phyloP scores from a whole-genome alignment of 192 early-diverging fungal species.

The Linnemannia elongata region DNA sequence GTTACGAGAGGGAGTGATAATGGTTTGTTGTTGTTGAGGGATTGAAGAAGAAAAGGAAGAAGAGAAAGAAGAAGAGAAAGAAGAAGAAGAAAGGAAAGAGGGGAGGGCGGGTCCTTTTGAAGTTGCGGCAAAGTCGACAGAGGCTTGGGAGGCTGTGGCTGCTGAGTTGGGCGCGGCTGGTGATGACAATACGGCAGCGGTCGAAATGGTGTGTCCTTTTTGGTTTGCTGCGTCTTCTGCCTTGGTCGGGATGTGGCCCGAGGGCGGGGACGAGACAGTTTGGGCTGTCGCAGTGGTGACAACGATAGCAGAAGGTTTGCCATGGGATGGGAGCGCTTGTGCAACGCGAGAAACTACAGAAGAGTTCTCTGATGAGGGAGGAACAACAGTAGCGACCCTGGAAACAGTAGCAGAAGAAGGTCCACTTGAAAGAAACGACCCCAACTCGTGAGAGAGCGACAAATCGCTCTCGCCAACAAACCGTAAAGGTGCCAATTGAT shows the following conservation, averaged over 20 bases:
- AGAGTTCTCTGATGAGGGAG: background rate
- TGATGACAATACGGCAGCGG: background rate
- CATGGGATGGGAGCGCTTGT: conserved; percentile 3
- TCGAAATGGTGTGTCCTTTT: background rate
- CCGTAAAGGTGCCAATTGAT: conserved; percentile 7
- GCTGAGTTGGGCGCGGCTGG: background rate
- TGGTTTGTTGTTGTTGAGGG: conserved; percentile 11
- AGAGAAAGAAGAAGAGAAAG: conserved; percentile 4
- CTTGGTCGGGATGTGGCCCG: background rate
- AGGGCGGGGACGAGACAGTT: background rate
- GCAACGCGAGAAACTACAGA: background rate
- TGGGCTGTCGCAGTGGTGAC: background rate
- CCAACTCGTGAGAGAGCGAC: conserved; percentile 32
- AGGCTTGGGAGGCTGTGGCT: conserved; percentile 1
- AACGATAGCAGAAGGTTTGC: conserved; percentile 2
- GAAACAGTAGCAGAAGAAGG: background rate
- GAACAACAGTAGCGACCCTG: background rate
- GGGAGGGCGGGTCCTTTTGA: conserved; percentile 12
- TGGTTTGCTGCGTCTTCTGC: background rate
- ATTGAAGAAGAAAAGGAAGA: conserved; percentile 13
- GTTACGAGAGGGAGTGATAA: too few species aligned
- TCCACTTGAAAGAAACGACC: conserved; percentile 6
- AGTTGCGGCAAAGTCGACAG: background rate
- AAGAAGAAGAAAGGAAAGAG: background rate
- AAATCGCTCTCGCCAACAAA: conserved; percentile 15